Evolutionary conservation across 1,284 basidiomycete genomes (phyloP).

Genomic region (Spongiforma sp.): DNA sequence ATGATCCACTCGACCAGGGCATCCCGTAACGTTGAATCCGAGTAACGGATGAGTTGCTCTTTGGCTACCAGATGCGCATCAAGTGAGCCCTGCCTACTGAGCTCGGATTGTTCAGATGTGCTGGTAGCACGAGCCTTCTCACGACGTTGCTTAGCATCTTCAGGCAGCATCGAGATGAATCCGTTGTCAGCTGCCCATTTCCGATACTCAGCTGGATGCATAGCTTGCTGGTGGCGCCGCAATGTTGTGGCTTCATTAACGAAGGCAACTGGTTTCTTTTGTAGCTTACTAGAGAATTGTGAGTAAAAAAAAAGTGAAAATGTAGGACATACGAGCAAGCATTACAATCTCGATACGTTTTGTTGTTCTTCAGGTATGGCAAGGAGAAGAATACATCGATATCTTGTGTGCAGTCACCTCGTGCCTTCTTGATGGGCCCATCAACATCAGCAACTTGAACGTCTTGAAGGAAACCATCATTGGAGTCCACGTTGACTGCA

Average conservation of each 20-base stretch:
- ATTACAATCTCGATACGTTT: constrained; percentile 1
- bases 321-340: background rate
- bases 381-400: background rate
- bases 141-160: background rate
- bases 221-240: background rate
- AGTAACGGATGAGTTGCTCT: background rate
- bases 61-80: constrained; percentile 1
- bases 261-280: background rate
- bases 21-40: background rate
- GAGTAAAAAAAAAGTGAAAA: background rate
- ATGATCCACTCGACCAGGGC: background rate
- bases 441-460: background rate
- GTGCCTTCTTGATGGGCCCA: background rate
- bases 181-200: background rate
- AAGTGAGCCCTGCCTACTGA: background rate
- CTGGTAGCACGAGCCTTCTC: background rate
- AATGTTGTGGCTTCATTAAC: background rate
- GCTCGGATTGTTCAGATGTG: background rate
- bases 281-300: background rate
- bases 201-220: background rate
- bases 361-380: background rate
- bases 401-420: background rate
- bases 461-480: background rate
- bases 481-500: background rate
- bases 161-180: no score